A percentile compares a stretch with the other conserved stretches of the same genome.
These are phyloP conservation scores for Ensete ventricosum DNA, from an alignment of 176 grass and related monocot genomes.

Conservation along the genomic window DNA sequence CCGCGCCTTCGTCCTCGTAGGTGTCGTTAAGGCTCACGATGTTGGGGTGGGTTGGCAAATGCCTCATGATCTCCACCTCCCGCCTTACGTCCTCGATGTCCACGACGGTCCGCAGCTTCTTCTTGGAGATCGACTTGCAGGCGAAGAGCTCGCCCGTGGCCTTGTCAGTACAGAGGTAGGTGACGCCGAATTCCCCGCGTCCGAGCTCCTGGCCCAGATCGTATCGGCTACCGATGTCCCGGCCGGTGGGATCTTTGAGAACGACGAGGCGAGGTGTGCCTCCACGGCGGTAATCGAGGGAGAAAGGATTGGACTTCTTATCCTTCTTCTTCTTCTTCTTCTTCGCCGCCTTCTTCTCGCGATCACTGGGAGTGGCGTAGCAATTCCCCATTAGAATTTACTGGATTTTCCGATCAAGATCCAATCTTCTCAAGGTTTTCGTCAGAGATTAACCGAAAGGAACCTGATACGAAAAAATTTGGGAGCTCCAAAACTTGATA, in stretches of 20 bases:
- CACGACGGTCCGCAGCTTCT: slow-evolving; percentile 7
- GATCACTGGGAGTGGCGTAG: not conserved
- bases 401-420: not conserved
- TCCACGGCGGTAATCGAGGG: not conserved
- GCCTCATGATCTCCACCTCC: slow-evolving; percentile 16
- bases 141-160: not conserved
- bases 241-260: slow-evolving; percentile 4
- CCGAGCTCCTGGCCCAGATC: slow-evolving; percentile 11
- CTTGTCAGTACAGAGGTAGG: slow-evolving; percentile 9
- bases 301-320: not conserved
- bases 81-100: slow-evolving; percentile 13
- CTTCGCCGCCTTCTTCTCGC: not conserved
- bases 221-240: not conserved
- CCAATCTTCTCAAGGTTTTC: not conserved
- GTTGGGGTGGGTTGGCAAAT: slow-evolving; percentile 8
- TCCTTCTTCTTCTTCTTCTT: slow-evolving; percentile 13
- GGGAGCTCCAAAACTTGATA: no score
- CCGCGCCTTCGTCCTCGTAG: slow-evolving; percentile 2
- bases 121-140: slow-evolving; percentile 18
- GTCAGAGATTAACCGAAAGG: not conserved
- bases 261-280: not conserved
- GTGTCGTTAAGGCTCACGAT: slow-evolving; percentile 14
- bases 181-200: slow-evolving; percentile 12
- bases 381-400: slow-evolving; percentile 6
- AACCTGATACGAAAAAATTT: not conserved